phyloP scores from a whole-genome alignment of 768 basidiomycete genomes.

The Boletus fagicola region DNA sequence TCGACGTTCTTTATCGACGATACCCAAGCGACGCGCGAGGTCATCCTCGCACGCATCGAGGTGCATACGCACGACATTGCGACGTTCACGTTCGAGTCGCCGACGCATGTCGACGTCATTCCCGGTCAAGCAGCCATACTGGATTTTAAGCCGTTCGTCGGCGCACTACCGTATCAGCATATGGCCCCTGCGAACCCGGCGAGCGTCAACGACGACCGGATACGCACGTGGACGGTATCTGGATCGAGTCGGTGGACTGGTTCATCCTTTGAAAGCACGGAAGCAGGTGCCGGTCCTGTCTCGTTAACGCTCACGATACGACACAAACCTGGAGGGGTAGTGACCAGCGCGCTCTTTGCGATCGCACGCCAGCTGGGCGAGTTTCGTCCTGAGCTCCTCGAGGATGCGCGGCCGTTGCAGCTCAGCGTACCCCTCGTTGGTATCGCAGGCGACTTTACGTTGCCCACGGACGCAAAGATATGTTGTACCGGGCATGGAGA shows the following conservation, averaged over 20 bases:
- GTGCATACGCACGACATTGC: constrained; percentile 50
- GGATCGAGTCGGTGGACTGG: constrained; percentile 20
- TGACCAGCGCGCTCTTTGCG: constrained; percentile 54
- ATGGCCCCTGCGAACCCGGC: constrained; percentile 50
- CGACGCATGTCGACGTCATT: constrained; percentile 33
- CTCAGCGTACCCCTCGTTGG: constrained; percentile 49
- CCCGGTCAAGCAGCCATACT: constrained; percentile 57
- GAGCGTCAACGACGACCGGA: constrained; percentile 60
- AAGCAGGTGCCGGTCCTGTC: not conserved
- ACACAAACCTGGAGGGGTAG: constrained; percentile 50
- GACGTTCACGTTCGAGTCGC: constrained; percentile 51
- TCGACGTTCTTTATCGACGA: constrained; percentile 31
- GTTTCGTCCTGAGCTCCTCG: constrained; percentile 40
- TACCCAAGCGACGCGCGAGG: constrained; percentile 19
- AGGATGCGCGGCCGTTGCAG: constrained; percentile 38
- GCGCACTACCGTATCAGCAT: constrained; percentile 48
- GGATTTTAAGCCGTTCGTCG: constrained; percentile 52
- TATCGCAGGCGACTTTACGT: constrained; percentile 51
- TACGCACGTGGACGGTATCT: constrained; percentile 67
- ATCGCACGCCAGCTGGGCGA: constrained; percentile 44
- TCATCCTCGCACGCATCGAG: constrained; percentile 36
- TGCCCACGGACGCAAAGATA: constrained; percentile 20
- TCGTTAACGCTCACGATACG: constrained; percentile 53
- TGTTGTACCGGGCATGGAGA: not conserved
- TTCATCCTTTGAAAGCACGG: not conserved